These are phyloP conservation scores for Petunia axillaris DNA, from an alignment of 257 asterid species.

Conservation along the genomic window DNA sequence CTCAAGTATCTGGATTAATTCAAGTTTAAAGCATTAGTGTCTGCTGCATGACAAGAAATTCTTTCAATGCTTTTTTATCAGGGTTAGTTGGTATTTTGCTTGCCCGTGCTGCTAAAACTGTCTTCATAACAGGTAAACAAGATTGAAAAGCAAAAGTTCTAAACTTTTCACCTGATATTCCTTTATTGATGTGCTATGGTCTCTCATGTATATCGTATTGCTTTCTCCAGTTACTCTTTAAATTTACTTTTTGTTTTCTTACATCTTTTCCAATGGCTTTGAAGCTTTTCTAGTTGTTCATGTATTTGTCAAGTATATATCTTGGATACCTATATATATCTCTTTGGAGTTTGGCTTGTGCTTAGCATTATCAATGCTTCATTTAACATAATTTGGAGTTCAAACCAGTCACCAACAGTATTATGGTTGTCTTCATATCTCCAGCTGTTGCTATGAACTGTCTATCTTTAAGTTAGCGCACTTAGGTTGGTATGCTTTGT, in stretches of 20 bases:
- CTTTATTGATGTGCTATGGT: background rate
- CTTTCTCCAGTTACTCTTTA: background rate
- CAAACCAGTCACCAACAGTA: background rate
- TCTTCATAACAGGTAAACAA: constrained; percentile 76
- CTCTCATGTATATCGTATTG: background rate
- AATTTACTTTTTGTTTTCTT: background rate
- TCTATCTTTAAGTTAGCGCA: constrained; percentile 10
- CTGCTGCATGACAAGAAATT: constrained; percentile 30
- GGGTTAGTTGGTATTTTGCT: constrained; percentile 92
- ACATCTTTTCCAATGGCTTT: background rate
- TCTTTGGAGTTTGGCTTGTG: background rate
- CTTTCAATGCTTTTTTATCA: constrained; percentile 40
- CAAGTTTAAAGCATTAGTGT: background rate
- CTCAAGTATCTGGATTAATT: constrained; percentile 20
- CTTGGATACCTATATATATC: background rate
- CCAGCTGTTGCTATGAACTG: background rate
- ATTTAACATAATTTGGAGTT: background rate
- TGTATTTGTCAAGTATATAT: constrained; percentile 7
- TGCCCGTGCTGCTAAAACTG: constrained; percentile 80
- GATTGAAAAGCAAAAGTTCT: background rate
- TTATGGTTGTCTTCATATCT: background rate
- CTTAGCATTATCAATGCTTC: background rate
- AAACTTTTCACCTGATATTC: background rate
- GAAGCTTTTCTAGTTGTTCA: constrained; percentile 10
- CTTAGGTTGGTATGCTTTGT: constrained; percentile 13